These are phyloP conservation scores for Lactarius indigo DNA, from an alignment of 768 basidiomycete species.

Conservation along the genomic window DNA sequence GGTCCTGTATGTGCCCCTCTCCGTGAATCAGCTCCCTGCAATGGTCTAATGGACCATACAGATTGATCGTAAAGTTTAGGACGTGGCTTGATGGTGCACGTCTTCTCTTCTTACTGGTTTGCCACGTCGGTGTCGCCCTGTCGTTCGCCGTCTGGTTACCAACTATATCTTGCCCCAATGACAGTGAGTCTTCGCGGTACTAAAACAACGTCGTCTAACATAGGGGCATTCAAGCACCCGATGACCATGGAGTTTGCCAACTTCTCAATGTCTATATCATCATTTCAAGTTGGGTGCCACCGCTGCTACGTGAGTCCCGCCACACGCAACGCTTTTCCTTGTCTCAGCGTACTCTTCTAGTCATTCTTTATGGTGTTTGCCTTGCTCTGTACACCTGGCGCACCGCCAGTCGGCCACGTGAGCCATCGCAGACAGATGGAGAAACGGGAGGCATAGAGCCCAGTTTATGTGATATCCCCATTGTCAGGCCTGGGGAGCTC, in stretches of 20 bases:
- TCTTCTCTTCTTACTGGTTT: conserved; percentile 42
- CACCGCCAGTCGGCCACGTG: conserved; percentile 25
- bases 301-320: conserved; percentile 40
- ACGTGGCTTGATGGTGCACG: conserved; percentile 54
- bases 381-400: conserved; percentile 41
- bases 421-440: neutral
- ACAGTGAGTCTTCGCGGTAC: conserved; percentile 35
- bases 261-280: conserved; percentile 48
- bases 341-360: conserved; percentile 29
- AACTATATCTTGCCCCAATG: conserved; percentile 41
- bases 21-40: conserved; percentile 13
- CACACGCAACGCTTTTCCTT: conserved; percentile 2
- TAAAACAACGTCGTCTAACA: neutral
- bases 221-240: conserved; percentile 32
- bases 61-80: conserved; percentile 47
- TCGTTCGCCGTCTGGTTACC: conserved; percentile 43
- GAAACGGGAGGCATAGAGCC: conserved; percentile 4
- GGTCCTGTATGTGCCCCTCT: conserved; percentile 37
- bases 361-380: conserved; percentile 42
- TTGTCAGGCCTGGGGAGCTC: neutral
- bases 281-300: conserved; percentile 51
- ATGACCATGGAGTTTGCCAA: conserved; percentile 44
- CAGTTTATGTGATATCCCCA: neutral
- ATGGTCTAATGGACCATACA: conserved; percentile 28
- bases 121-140: conserved; percentile 44